Evolutionary conservation across 257 asterid genomes (phyloP).

Genomic region (Solanum clarkiae): DNA sequence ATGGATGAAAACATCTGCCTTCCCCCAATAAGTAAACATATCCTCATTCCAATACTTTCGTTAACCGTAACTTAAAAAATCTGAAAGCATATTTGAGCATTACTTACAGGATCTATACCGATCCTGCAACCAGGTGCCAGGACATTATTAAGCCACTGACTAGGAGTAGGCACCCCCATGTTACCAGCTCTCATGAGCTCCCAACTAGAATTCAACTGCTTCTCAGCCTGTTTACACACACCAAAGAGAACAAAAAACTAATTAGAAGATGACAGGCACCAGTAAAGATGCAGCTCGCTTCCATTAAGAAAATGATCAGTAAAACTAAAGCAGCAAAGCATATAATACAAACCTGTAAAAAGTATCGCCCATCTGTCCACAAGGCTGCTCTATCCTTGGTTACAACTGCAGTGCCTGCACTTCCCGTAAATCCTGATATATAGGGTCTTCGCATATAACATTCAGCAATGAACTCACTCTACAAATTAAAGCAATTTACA

Average conservation of each 20-base stretch:
- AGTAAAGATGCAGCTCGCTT: background rate
- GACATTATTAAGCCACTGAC: constrained; percentile 81
- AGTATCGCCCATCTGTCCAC: constrained; percentile 97
- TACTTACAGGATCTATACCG: constrained; percentile 97
- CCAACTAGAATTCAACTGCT: constrained; percentile 78
- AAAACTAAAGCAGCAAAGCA: background rate
- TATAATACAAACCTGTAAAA: constrained; percentile 58
- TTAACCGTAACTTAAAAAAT: background rate
- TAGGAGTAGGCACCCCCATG: constrained; percentile 69
- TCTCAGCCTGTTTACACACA: constrained; percentile 56
- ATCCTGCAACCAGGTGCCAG: constrained; percentile 82
- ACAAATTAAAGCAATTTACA: constrained; percentile 6
- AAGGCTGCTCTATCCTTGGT: constrained; percentile 94
- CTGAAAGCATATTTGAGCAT: constrained; percentile 10
- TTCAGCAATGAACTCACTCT: constrained; percentile 96
- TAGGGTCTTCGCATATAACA: constrained; percentile 85
- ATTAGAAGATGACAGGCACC: background rate
- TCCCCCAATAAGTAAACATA: background rate
- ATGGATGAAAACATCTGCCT: background rate
- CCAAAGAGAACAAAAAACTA: background rate
- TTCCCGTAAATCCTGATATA: constrained; percentile 92
- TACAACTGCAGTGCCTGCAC: constrained; percentile 96
- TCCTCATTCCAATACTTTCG: background rate
- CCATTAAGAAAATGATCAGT: background rate
- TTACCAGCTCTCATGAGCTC: constrained; percentile 89